Conservation (phyloP, 345 rosid species). For the Litchi chinensis region DNA sequence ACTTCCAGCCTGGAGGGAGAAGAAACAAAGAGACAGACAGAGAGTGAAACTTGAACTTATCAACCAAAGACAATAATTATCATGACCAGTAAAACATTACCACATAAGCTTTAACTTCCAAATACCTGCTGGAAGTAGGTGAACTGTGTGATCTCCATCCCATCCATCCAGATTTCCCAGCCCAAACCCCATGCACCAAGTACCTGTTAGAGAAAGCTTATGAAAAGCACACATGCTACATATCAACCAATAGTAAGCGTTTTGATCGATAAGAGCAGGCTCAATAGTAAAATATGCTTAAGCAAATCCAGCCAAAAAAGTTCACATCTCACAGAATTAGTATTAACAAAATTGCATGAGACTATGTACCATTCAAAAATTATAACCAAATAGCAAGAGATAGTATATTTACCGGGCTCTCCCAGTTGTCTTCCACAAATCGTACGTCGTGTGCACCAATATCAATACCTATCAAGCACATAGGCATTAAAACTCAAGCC, state of each 20-base stretch:
- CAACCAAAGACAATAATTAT: background rate
- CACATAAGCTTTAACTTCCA: background rate
- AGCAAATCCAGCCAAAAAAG: constrained; percentile 7
- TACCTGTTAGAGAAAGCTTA: constrained; percentile 51
- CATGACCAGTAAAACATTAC: background rate
- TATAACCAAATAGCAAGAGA: constrained; percentile 15
- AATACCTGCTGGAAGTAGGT: constrained; percentile 98
- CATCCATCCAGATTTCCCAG: constrained; percentile 99
- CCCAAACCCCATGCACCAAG: constrained; percentile 99
- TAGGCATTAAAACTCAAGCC: background rate
- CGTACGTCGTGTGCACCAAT: constrained; percentile 82
- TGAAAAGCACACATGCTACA: background rate
- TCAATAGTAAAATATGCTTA: background rate
- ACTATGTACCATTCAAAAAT: background rate
- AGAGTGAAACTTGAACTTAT: constrained; percentile 14
- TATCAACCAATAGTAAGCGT: background rate
- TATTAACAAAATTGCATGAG: constrained; percentile 6
- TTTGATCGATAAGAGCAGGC: background rate
- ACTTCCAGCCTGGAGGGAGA: constrained; percentile 75
- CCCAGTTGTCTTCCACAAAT: constrained; percentile 99
- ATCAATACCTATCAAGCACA: constrained; percentile 70
- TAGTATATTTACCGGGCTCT: constrained; percentile 80
- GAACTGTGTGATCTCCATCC: constrained; percentile 99
- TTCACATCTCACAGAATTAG: background rate
- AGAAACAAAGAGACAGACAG: constrained; percentile 6